Evolutionary conservation across 345 rosid species (phyloP), one percentile per base, ranked within the genome.

Genomic region (Aquilaria yunnanensis): DNA sequence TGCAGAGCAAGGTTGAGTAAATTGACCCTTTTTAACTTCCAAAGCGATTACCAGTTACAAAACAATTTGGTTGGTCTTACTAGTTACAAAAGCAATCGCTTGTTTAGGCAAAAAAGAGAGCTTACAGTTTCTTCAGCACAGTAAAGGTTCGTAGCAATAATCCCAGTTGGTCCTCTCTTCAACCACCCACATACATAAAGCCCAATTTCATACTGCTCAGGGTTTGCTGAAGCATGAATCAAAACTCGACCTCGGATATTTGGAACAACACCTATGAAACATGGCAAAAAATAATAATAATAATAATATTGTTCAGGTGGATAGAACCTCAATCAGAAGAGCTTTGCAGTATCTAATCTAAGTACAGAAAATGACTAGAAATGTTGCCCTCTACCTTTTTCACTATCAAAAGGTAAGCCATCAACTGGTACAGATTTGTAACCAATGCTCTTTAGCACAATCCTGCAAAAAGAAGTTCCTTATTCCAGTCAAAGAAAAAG

Each of bases 81-180:
- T 14, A 48, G 54, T 54, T 37, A 32, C 16, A 2, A 16, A 65
- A 23, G n/a, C 32, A 23, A 23, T 37, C 14, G n/a, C 3, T 23
- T 34, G 13, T 32, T 14, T 3, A 61, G 32, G 33, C 60, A 61
- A 58, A 61, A 45, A 51, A 56, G 51, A 60, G 48, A 37, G 71
- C 90, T 83, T 77, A 93, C 97, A 23, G 96, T 90, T 86, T 88
- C 95, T 66, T 90, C 96, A 0, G 97, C 90, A 62, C 99, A 90
- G 72, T 83, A 82, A 29, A 83, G 97, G 79, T 94, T 88, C 61
- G 97, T 90, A 54, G 76, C 96, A 54, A 90, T 82, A 57, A 94
- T 90, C 67, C 97, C 96, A 1, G 86, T 86, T 53, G 97, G 96
- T 70, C 96, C 97, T 76, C 97, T 82, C 80, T 88, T 94, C 60